These are phyloP conservation scores for Lagenidium sp. DNA, from an alignment of 352 stramenopile genomes.

Conservation along the genomic window DNA sequence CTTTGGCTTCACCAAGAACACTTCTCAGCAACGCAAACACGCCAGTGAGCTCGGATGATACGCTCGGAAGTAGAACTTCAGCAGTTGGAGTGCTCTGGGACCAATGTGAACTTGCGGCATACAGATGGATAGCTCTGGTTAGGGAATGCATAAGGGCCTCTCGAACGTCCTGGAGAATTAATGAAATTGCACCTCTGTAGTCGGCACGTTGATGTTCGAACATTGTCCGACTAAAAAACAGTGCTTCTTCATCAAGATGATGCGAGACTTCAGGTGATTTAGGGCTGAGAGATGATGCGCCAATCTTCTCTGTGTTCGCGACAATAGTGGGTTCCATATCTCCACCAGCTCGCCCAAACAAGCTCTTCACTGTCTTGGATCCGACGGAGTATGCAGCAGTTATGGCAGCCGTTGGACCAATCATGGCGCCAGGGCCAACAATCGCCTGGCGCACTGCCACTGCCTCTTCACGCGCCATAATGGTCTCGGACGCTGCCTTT, in stretches of 20 bases:
- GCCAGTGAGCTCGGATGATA: constrained; percentile 9
- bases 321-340: too few relatives aligned
- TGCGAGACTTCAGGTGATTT: too few relatives aligned
- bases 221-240: constrained; percentile 63
- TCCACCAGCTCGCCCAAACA: constrained; percentile 57
- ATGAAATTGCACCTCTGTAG: constrained; percentile 23
- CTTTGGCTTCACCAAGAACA: neutral
- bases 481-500: constrained; percentile 32
- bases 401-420: constrained; percentile 57
- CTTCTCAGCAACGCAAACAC: neutral
- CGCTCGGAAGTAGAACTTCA: neutral
- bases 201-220: constrained; percentile 54
- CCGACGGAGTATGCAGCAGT: constrained; percentile 65
- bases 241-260: constrained; percentile 36
- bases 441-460: constrained; percentile 59
- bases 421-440: constrained; percentile 52
- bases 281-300: too few relatives aligned
- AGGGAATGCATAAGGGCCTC: constrained; percentile 15
- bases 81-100: neutral
- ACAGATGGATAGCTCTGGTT: constrained; percentile 11
- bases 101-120: constrained; percentile 19
- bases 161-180: constrained; percentile 20
- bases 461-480: constrained; percentile 60
- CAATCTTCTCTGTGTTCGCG: too few relatives aligned
- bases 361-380: constrained; percentile 59